phyloP scores from a whole-genome alignment of 306 rosid species.

The Cicer judaicum region DNA sequence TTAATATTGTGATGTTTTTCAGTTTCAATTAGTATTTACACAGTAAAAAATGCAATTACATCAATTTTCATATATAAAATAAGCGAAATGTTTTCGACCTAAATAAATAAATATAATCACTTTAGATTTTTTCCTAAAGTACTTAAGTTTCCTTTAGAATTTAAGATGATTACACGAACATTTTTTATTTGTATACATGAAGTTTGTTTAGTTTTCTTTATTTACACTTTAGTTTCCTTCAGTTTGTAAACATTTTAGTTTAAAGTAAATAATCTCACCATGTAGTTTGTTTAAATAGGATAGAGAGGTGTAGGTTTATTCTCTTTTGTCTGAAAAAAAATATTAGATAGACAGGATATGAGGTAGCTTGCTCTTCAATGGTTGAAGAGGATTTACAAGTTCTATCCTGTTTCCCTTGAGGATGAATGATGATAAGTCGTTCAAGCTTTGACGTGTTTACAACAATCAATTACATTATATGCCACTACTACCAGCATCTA shows the following conservation, averaged over 20 bases:
- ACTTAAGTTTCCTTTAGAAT: not conserved
- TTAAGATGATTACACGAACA: constrained; percentile 1
- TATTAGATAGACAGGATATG: not conserved
- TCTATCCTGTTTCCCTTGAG: not conserved
- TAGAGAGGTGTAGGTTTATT: not conserved
- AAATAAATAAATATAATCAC: not conserved
- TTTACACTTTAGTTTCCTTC: too few species aligned
- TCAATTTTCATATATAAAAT: not conserved
- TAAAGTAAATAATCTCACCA: too few species aligned
- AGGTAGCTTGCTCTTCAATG: too few species aligned
- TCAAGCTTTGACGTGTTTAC: too few species aligned
- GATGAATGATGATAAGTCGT: not conserved
- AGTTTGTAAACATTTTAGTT: too few species aligned
- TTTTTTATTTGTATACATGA: not conserved
- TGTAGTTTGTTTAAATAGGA: not conserved
- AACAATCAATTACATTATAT: too few species aligned
- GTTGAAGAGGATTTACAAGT: not conserved
- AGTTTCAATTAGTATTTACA: not conserved
- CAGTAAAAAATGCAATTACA: constrained; percentile 8
- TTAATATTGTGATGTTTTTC: not conserved
- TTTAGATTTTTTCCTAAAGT: not conserved
- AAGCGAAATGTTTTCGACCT: not conserved
- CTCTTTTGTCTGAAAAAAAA: too few species aligned
- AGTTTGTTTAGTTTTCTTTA: too few species aligned
- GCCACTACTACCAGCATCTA: not conserved